Conservation (phyloP, 2,329 filamentous ascomycete species). For the Alternaria brassicicola region DNA sequence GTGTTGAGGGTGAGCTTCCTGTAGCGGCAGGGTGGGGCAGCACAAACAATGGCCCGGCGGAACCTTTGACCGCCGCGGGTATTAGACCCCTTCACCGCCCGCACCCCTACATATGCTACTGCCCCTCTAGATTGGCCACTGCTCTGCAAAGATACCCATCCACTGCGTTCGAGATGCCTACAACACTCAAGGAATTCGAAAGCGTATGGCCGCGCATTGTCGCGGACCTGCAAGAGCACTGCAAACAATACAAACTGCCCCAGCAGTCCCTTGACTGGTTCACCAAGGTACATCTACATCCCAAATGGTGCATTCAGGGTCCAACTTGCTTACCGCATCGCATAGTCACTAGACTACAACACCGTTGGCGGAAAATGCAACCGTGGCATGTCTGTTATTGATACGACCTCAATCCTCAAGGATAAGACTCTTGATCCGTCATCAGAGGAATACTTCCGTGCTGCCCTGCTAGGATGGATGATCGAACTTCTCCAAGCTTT, state of each 20-base stretch:
- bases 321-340: slow-evolving; percentile 21
- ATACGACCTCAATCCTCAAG: slow-evolving; percentile 83
- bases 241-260: slow-evolving; percentile 81
- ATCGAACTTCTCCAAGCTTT: slow-evolving; percentile 98
- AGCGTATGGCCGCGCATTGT: slow-evolving; percentile 85
- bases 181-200: slow-evolving; percentile 86
- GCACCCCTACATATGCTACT: slow-evolving; percentile 10
- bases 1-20: slow-evolving; percentile 30
- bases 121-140: slow-evolving; percentile 16
- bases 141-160: neutral
- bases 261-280: slow-evolving; percentile 84
- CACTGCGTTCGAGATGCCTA: slow-evolving; percentile 60
- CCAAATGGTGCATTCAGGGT: slow-evolving; percentile 2
- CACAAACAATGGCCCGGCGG: slow-evolving; percentile 23
- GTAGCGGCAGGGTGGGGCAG: slow-evolving; percentile 25
- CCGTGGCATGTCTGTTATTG: slow-evolving; percentile 95
- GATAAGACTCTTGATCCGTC: slow-evolving; percentile 73
- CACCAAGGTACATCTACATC: slow-evolving; percentile 66
- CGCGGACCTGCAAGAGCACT: slow-evolving; percentile 79
- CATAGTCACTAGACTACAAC: slow-evolving; percentile 81
- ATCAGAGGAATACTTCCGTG: slow-evolving; percentile 76
- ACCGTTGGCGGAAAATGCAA: slow-evolving; percentile 96
- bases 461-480: slow-evolving; percentile 92
- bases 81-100: slow-evolving; percentile 10
- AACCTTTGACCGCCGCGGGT: slow-evolving; percentile 27